Conservation (phyloP, 2,329 filamentous ascomycete genomes). For the Trichoderma sp. region DNA sequence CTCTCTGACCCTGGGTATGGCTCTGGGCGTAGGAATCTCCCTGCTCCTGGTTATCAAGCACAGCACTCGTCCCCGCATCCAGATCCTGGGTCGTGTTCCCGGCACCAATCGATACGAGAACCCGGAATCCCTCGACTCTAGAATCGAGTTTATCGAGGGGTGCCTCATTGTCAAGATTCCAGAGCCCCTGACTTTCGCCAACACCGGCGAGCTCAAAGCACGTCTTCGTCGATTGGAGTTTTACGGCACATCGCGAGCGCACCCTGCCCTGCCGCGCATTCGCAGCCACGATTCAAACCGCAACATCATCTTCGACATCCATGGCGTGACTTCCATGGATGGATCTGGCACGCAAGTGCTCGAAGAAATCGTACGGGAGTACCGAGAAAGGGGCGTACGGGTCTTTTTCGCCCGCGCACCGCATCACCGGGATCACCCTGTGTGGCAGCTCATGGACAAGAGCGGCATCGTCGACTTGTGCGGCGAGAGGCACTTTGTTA, state of each 20-base stretch:
- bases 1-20: constrained; percentile 89
- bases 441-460: constrained; percentile 69
- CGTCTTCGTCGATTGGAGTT: constrained; percentile 79
- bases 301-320: constrained; percentile 95
- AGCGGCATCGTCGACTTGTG: constrained; percentile 84
- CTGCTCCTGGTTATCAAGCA: constrained; percentile 87
- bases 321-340: constrained; percentile 93
- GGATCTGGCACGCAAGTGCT: constrained; percentile 91
- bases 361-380: constrained; percentile 79
- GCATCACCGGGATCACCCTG: constrained; percentile 45
- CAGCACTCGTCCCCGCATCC: constrained; percentile 86
- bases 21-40: constrained; percentile 87
- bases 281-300: constrained; percentile 76
- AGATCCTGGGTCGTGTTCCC: constrained; percentile 87
- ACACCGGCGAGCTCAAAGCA: constrained; percentile 87
- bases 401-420: constrained; percentile 70
- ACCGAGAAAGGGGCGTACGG: constrained; percentile 70
- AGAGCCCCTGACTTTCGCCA: constrained; percentile 93
- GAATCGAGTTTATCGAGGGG: constrained; percentile 84
- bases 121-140: constrained; percentile 68
- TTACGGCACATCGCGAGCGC: constrained; percentile 81
- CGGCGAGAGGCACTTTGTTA: constrained; percentile 73
- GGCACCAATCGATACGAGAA: constrained; percentile 84
- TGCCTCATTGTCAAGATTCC: constrained; percentile 97
- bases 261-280: constrained; percentile 81